Base-by-base conservation (phyloP, 768 basidiomycete genomes). In the Boletus vermiculosoides region DNA sequence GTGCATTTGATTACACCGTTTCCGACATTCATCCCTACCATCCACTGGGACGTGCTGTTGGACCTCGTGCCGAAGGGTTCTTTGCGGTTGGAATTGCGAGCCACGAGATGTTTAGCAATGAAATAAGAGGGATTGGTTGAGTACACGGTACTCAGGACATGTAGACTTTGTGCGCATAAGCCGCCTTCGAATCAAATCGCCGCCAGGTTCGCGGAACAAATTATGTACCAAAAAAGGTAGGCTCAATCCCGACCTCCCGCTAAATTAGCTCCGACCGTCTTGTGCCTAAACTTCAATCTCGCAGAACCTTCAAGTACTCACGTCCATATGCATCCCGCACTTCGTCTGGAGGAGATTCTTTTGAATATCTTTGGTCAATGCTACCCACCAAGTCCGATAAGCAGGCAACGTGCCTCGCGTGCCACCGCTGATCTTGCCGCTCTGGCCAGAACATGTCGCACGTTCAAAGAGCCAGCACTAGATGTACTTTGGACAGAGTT, bases 301-400 rank as follows among this genome's bases (percentile, higher is more conserved):
- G 5, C 16, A 16, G 13, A 33, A 15, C 33, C 13, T 8, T 25
- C 49, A 25, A 12, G 49, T 11, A n/a, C 31, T 28, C 52, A 34
- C 34, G 40, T 36, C 48, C 13, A 36, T 23, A 60, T 59, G 59
- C 59, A 59, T 30, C 57, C 18, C 18, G 59, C 48, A 41, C 59
- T 60, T 45, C 22, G 11, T 42, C 42, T 60, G 13, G 52, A 59
- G 13, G 59, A 60, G 5, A 54, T 60, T 23, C 48, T 59, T 5
- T 6, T 53, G 15, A 52, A 59, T 8, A 53, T 56, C 20, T 56
- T 56, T 37, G 25, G 52, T 12, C 52, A 54, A 18, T 56, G 52
- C 42, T 16, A 54, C 20, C 18, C 28, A 12, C 34, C 41, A 22
- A 30, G 25, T 30, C 11, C 33, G 3, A n/a, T 1, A 30, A 36